Conservation (phyloP, 2,329 filamentous ascomycete species). For the Fusarium ramigenum region DNA sequence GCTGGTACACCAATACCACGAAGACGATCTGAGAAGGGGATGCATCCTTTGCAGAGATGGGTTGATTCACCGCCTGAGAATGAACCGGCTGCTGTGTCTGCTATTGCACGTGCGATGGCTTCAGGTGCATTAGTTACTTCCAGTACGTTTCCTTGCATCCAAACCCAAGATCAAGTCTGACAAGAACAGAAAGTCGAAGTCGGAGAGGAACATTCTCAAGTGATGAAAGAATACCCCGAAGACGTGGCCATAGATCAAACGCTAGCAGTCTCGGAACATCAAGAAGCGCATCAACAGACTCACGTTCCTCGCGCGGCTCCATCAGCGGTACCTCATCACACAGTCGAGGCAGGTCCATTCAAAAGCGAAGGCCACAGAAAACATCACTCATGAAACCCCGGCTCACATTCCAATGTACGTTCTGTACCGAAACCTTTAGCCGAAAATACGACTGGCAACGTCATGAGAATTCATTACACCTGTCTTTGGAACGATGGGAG, state of each 20-base stretch:
- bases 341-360: constrained; percentile 9
- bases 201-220: constrained; percentile 21
- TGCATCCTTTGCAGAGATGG: constrained; percentile 46
- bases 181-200: constrained; percentile 10
- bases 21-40: constrained; percentile 41
- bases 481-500: constrained; percentile 57
- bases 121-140: constrained; percentile 11
- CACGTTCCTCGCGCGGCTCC: constrained; percentile 20
- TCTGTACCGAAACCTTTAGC: constrained; percentile 56
- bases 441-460: constrained; percentile 58
- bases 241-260: constrained; percentile 18
- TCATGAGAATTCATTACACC: constrained; percentile 59
- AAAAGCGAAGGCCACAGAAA: constrained; percentile 8
- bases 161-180: constrained; percentile 54
- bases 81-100: constrained; percentile 45
- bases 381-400: constrained; percentile 10
- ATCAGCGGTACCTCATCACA: constrained; percentile 16
- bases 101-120: constrained; percentile 45
- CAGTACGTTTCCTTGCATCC: constrained; percentile 28
- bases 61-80: constrained; percentile 47
- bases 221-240: constrained; percentile 9
- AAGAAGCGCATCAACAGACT: constrained; percentile 29
- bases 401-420: constrained; percentile 53
- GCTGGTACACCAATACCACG: constrained; percentile 48
- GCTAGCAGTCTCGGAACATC: constrained; percentile 29